These are phyloP conservation scores for Pleurotus giganteus DNA, from an alignment of 768 basidiomycete genomes.

Conservation along the genomic window DNA sequence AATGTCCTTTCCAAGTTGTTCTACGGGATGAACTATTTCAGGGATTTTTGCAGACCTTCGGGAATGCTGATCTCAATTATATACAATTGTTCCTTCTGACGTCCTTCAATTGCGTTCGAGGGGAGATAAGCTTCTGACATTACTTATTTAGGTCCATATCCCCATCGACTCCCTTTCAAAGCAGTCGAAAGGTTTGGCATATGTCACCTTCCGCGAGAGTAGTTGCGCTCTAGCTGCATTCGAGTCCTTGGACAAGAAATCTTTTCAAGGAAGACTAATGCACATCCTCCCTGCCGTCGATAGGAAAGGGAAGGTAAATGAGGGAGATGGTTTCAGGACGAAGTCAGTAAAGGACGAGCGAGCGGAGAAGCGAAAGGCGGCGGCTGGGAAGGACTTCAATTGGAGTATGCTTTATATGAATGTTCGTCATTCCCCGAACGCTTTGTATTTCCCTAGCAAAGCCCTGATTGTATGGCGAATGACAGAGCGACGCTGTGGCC, in stretches of 20 bases:
- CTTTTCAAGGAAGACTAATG: conserved; percentile 89
- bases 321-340: conserved; percentile 43
- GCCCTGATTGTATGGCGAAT: conserved; percentile 10
- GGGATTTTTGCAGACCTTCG: conserved; percentile 34
- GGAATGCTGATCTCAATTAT: conserved; percentile 31
- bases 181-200: conserved; percentile 50
- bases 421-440: conserved; percentile 51
- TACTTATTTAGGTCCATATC: conserved; percentile 41
- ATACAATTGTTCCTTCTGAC: conserved; percentile 1
- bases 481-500: conserved; percentile 88
- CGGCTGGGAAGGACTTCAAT: conserved; percentile 79
- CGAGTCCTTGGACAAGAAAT: conserved; percentile 72
- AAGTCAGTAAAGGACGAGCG: conserved; percentile 60
- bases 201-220: conserved; percentile 43
- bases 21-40: conserved; percentile 31
- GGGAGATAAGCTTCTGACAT: conserved; percentile 12
- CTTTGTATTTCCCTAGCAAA: conserved; percentile 14
- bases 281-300: conserved; percentile 89
- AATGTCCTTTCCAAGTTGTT: conserved; percentile 10
- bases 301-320: conserved; percentile 45
- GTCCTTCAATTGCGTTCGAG: neutral
- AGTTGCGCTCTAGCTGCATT: conserved; percentile 62
- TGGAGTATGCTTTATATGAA: conserved; percentile 98
- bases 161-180: conserved; percentile 44
- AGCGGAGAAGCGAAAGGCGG: conserved; percentile 59